phyloP scores from a whole-genome alignment of 2,329 filamentous ascomycete species.

The Fusarium camptoceras region DNA sequence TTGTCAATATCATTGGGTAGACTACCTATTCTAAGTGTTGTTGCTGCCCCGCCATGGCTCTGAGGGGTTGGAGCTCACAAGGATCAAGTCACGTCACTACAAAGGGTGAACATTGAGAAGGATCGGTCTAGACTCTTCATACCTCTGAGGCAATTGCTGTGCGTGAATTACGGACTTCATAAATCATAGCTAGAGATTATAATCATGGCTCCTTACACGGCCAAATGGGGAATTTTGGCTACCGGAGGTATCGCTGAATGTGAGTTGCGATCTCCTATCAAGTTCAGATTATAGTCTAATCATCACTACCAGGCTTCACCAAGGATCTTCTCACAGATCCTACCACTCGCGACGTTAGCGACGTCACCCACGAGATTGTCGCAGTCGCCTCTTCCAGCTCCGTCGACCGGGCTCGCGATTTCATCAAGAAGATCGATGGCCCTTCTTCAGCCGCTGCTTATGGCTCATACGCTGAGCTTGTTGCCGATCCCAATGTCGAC shows the following conservation, averaged over 20 bases:
- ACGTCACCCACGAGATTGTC: conserved; percentile 80
- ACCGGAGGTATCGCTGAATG: conserved; percentile 70
- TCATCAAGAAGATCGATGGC: conserved; percentile 78
- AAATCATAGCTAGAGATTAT: conserved; percentile 11
- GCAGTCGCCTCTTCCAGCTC: conserved; percentile 85
- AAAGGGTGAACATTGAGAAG: background rate
- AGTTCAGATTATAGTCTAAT: background rate
- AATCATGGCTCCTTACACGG: conserved; percentile 60
- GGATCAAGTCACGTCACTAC: conserved; percentile 31
- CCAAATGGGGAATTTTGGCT: conserved; percentile 72
- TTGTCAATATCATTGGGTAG: conserved; percentile 13
- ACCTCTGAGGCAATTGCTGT: background rate
- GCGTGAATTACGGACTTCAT: background rate
- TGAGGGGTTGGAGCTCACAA: conserved; percentile 26
- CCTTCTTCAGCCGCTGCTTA: conserved; percentile 77
- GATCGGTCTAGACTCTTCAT: background rate
- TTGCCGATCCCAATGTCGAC: conserved; percentile 81
- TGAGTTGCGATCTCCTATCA: conserved; percentile 49
- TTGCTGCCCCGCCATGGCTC: conserved; percentile 29
- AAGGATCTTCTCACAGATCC: conserved; percentile 84
- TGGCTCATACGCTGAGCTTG: conserved; percentile 84
- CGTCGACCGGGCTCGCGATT: conserved; percentile 74
- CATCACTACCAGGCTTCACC: conserved; percentile 67
- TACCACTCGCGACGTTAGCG: conserved; percentile 72
- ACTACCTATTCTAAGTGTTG: background rate